phyloP scores from a whole-genome alignment of 2,329 filamentous ascomycete species.

The Sporothrix sp. region DNA sequence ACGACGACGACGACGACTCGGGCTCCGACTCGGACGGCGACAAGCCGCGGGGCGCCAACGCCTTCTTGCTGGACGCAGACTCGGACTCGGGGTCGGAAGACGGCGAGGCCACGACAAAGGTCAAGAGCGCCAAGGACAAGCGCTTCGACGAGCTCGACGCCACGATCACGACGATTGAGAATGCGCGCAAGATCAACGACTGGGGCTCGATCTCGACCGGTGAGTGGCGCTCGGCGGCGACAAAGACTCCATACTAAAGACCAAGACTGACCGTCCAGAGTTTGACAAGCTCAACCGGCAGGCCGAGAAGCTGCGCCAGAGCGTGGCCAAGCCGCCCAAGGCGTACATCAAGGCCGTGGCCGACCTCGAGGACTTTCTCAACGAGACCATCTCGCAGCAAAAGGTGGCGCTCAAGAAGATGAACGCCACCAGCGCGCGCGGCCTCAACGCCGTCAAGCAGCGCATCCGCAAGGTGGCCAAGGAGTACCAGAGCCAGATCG shows the following conservation, averaged over 20 bases:
- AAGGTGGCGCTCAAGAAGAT: slow-evolving; percentile 97
- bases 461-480: slow-evolving; percentile 99
- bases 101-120: slow-evolving; percentile 72
- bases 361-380: slow-evolving; percentile 89
- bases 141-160: slow-evolving; percentile 85
- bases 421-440: slow-evolving; percentile 90
- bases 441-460: slow-evolving; percentile 94
- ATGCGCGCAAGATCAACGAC: slow-evolving; percentile 94
- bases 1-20: slow-evolving; percentile 28
- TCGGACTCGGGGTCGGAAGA: slow-evolving; percentile 67
- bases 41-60: slow-evolving; percentile 60
- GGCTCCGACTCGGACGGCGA: slow-evolving; percentile 45
- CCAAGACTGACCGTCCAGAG: too few species aligned
- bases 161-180: slow-evolving; percentile 85
- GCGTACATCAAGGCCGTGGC: slow-evolving; percentile 86
- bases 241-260: too few species aligned
- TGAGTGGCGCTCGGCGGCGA: too few species aligned
- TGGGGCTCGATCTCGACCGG: slow-evolving; percentile 88
- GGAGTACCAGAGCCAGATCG: slow-evolving; percentile 80
- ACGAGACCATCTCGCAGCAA: slow-evolving; percentile 88
- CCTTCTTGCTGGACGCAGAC: slow-evolving; percentile 68
- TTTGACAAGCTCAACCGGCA: slow-evolving; percentile 92
- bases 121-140: slow-evolving; percentile 98
- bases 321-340: slow-evolving; percentile 76
- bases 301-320: slow-evolving; percentile 65